Evolutionary conservation across 1,284 basidiomycete species (phyloP).

Genomic region (Neolentinus lepideus): DNA sequence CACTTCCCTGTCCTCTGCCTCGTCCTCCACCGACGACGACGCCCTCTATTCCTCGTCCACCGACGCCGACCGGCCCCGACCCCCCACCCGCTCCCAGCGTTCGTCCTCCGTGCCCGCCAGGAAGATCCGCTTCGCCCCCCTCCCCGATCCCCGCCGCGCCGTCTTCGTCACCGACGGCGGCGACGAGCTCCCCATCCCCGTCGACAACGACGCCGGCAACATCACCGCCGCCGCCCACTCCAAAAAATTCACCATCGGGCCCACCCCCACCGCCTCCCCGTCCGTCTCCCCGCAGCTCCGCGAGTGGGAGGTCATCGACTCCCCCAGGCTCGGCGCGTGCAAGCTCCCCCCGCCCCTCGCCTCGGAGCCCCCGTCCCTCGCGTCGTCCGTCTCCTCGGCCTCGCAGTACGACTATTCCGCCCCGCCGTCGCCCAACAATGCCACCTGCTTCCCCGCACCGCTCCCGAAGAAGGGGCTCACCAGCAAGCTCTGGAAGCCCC

Average conservation of each 20-base stretch:
- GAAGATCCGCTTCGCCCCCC: slow-evolving; percentile 67
- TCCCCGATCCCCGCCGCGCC: slow-evolving; percentile 62
- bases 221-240: neutral
- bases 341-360: neutral
- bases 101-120: slow-evolving; percentile 13
- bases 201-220: slow-evolving; percentile 13
- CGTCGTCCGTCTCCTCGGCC: neutral
- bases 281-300: neutral
- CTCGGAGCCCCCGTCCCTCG: neutral
- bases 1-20: neutral
- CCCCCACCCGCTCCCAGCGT: slow-evolving; percentile 7
- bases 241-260: neutral
- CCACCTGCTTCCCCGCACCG: neutral
- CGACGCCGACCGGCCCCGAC: slow-evolving; percentile 1
- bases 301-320: neutral
- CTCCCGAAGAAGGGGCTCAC: neutral
- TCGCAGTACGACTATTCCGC: neutral
- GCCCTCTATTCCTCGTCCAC: slow-evolving; percentile 1
- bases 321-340: neutral
- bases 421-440: neutral
- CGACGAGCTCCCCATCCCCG: slow-evolving; percentile 29
- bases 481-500: neutral
- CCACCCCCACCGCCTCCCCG: neutral
- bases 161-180: slow-evolving; percentile 34
- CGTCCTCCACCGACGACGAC: neutral